phyloP scores from a whole-genome alignment of 2,329 filamentous ascomycete genomes.

The Trichoderma afroharzianum region DNA sequence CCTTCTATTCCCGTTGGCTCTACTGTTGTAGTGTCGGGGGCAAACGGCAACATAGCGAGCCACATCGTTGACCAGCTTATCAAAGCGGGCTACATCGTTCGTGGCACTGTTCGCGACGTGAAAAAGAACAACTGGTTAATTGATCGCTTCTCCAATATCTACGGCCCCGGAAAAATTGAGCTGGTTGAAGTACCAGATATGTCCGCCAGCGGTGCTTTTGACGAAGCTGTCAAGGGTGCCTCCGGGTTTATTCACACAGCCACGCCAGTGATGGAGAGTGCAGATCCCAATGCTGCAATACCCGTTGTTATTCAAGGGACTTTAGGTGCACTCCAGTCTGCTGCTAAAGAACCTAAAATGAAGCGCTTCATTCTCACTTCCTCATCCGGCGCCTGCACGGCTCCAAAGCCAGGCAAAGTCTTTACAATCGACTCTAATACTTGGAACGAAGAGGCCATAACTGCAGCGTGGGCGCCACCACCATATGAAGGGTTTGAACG shows the following conservation, averaged over 20 bases:
- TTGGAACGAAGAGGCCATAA: slow-evolving; percentile 34
- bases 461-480: slow-evolving; percentile 35
- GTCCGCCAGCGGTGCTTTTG: slow-evolving; percentile 23
- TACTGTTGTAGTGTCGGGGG: slow-evolving; percentile 29
- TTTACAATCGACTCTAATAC: slow-evolving; percentile 23
- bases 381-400: slow-evolving; percentile 28
- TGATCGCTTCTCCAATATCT: slow-evolving; percentile 21
- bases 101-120: slow-evolving; percentile 31
- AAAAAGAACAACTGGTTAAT: slow-evolving; percentile 26
- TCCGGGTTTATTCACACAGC: slow-evolving; percentile 38
- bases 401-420: slow-evolving; percentile 22
- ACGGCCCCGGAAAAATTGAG: slow-evolving; percentile 28
- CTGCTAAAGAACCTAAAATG: slow-evolving; percentile 32
- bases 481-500: slow-evolving; percentile 30
- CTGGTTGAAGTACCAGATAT: slow-evolving; percentile 34
- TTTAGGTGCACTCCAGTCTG: slow-evolving; percentile 32
- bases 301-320: slow-evolving; percentile 30
- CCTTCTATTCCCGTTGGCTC: background rate
- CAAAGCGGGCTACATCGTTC: slow-evolving; percentile 30
- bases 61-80: slow-evolving; percentile 33
- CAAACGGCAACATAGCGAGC: slow-evolving; percentile 34
- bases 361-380: slow-evolving; percentile 41
- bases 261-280: slow-evolving; percentile 30
- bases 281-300: slow-evolving; percentile 40
- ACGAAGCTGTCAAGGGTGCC: slow-evolving; percentile 27